Base-by-base conservation (phyloP, 768 basidiomycete species). In the Sarcodon aspratus region DNA sequence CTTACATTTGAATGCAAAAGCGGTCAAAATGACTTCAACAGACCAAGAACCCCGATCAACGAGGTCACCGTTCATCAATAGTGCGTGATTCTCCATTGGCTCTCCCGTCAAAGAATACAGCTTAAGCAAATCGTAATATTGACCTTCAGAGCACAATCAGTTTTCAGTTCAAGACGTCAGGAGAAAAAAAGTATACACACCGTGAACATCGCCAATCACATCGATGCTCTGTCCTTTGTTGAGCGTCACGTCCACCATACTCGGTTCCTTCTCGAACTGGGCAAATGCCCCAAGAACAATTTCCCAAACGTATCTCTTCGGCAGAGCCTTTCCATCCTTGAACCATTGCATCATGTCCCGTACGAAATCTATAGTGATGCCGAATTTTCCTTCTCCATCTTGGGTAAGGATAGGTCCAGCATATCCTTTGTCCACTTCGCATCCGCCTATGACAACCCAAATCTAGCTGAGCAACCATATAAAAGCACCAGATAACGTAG, bases 1-100 rank as follows among this genome's bases (percentile, higher is more conserved):
- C 82, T 59, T 55, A 85, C 89, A 98, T 73, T 99, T 99, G 67
- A 85, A 96, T 9, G 94, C 89, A 60, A 99, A 90, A 5, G 94
- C 84, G 12, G 87, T 82, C 52, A 98, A 68, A 51, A 94, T 92
- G 50, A 98, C 89, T 65, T 93, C 92, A 49, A 90, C 82, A 9
- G 86, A 89, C 89, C 90, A 93, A 27, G 86, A 89, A n/a, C 94
- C 94, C 52, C 95, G 80, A 64, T 99, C 95, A 35, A 99, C 95
- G 44, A 98, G 82, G 70, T 99, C 95, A 9, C 93, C 89, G 61
- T 91, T 92, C 83, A 93, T 92, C 46, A 94, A 66, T 44, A 93
- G 63, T 56, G 82, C 83, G 55, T 97, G 95, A n/a, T 78, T 81
- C 48, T 87, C 77, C 48, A 71, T 82, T 10, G 96, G 96, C 49